Evolutionary conservation across 352 stramenopile species (phyloP).

Genomic region (Lagenidium giganteum): DNA sequence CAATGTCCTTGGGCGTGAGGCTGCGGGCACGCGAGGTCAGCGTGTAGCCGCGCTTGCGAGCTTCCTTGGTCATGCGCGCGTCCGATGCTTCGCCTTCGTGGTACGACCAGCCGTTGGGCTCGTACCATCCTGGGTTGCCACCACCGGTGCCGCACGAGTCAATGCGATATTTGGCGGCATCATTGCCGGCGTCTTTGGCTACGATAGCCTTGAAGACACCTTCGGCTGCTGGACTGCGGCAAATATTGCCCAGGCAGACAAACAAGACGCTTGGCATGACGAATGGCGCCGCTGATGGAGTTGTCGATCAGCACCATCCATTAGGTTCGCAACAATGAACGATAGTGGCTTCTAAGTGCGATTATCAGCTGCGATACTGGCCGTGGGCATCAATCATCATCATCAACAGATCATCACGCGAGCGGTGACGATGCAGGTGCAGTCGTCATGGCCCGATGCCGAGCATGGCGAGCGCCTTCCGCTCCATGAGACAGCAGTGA

Average conservation of each 20-base stretch:
- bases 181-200: constrained; percentile 18
- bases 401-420: too few relatives aligned
- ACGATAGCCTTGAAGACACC: constrained; percentile 84
- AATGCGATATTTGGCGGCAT: constrained; percentile 38
- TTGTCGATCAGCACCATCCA: not conserved
- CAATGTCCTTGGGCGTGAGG: constrained; percentile 62
- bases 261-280: constrained; percentile 77
- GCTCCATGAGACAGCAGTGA: too few relatives aligned
- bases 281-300: not conserved
- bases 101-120: constrained; percentile 73
- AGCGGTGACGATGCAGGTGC: too few relatives aligned
- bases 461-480: too few relatives aligned
- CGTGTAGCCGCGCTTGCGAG: constrained; percentile 73
- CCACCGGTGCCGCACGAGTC: constrained; percentile 87
- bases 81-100: constrained; percentile 84
- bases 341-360: too few relatives aligned
- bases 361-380: too few relatives aligned
- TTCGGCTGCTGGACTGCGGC: constrained; percentile 76
- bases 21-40: constrained; percentile 78
- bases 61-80: constrained; percentile 80
- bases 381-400: too few relatives aligned
- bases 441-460: too few relatives aligned
- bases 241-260: constrained; percentile 90
- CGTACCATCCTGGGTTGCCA: constrained; percentile 77
- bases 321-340: too few relatives aligned